These are phyloP conservation scores for Neospora caninum DNA, from an alignment of 169 alveolate genomes.

Conservation along the genomic window DNA sequence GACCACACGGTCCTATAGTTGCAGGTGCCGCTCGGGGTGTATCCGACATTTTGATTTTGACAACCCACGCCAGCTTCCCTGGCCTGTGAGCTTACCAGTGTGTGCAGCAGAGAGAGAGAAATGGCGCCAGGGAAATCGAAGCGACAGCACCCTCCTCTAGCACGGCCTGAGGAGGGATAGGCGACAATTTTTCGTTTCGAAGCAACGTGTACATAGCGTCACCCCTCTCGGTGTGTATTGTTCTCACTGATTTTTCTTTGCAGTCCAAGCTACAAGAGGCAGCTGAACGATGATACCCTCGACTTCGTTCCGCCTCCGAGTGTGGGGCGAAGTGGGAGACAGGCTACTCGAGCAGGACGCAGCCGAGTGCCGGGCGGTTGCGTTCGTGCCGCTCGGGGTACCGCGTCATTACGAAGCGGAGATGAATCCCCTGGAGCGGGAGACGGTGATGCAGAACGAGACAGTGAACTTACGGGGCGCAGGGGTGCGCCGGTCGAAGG, in stretches of 20 bases:
- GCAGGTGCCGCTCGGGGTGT: no score
- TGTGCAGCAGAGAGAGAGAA: no score
- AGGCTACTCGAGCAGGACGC: not conserved
- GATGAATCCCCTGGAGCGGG: not conserved
- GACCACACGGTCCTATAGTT: no score
- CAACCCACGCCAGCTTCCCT: no score
- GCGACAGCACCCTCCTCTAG: no score
- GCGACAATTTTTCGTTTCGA: no score
- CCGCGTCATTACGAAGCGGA: not conserved
- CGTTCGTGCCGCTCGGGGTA: not conserved
- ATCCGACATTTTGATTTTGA: no score
- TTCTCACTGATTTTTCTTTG: not conserved
- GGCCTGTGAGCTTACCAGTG: no score
- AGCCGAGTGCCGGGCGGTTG: not conserved
- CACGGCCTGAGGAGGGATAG: no score
- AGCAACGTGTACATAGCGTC: no score
- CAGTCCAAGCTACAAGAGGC: not conserved
- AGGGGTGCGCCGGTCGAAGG: not conserved
- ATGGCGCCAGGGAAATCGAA: no score
- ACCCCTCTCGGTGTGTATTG: no score
- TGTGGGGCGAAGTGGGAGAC: not conserved
- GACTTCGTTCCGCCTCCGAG: constrained; percentile 4
- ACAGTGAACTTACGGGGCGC: not conserved
- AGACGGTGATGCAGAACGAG: not conserved
- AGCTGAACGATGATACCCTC: not conserved